Percentiles rank a stretch among this genome's conserved stretches.
These are phyloP conservation scores for Cytidiella melzeri DNA, from an alignment of 768 basidiomycete genomes.

Conservation along the genomic window DNA sequence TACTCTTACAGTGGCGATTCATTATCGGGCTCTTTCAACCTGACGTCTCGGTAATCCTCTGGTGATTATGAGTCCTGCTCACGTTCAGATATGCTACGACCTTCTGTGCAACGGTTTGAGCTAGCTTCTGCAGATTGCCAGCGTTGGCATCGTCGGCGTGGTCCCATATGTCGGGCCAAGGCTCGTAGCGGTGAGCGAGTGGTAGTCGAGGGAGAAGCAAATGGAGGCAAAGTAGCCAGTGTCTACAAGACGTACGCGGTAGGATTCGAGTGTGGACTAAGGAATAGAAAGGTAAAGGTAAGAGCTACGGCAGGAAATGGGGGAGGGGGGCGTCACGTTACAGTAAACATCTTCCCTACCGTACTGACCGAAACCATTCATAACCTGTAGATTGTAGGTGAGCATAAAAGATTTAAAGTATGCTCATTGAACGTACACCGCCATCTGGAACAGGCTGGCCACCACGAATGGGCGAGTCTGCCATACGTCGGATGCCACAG, in stretches of 20 bases:
- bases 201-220: constrained; percentile 39
- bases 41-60: too few species aligned
- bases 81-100: constrained; percentile 4
- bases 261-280: constrained; percentile 33
- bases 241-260: constrained; percentile 45
- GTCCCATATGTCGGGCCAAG: neutral
- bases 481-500: too few species aligned
- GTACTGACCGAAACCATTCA: constrained; percentile 32
- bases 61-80: neutral
- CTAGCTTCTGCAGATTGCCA: constrained; percentile 1
- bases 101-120: constrained; percentile 2
- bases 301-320: constrained; percentile 18
- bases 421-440: constrained; percentile 16
- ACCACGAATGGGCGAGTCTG: too few species aligned
- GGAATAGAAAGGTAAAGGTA: too few species aligned
- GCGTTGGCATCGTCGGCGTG: neutral
- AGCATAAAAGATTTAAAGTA: neutral
- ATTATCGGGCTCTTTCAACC: too few species aligned
- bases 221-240: constrained; percentile 41
- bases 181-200: constrained; percentile 33
- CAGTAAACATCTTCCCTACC: constrained; percentile 25
- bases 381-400: constrained; percentile 17
- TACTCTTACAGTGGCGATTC: too few species aligned
- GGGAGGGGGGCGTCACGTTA: constrained; percentile 17
- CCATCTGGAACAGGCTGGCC: constrained; percentile 31